These are phyloP conservation scores for Candida michaelii DNA, from an alignment of 805 yeast species.

Conservation along the genomic window DNA sequence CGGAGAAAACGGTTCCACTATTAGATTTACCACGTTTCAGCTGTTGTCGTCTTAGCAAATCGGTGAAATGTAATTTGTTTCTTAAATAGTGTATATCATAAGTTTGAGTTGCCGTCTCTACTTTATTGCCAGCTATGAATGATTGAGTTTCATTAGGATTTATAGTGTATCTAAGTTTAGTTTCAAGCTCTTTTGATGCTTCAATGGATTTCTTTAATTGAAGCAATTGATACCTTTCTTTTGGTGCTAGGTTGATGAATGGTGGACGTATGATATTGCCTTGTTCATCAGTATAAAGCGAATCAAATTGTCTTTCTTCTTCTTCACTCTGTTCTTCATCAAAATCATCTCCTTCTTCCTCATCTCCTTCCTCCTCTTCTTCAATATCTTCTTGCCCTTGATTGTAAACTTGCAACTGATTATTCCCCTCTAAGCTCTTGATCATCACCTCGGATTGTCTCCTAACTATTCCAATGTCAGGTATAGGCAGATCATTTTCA, in stretches of 20 bases:
- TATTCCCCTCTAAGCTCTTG: neutral
- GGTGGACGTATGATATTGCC: conserved; percentile 45
- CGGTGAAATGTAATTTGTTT: conserved; percentile 26
- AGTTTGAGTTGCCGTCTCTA: conserved; percentile 45
- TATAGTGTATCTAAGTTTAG: conserved; percentile 37
- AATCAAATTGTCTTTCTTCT: conserved; percentile 21
- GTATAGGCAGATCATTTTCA: conserved; percentile 16
- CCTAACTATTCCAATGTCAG: conserved; percentile 13
- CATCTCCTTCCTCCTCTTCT: conserved; percentile 29
- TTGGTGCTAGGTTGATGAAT: conserved; percentile 43
- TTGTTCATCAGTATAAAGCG: conserved; percentile 33
- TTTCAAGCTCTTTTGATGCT: conserved; percentile 33
- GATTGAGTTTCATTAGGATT: conserved; percentile 38
- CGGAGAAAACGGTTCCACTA: conserved; percentile 29
- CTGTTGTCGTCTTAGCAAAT: conserved; percentile 16
- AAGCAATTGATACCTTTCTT: conserved; percentile 41
- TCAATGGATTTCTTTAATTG: conserved; percentile 40
- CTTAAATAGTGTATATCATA: conserved; percentile 30
- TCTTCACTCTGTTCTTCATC: no score
- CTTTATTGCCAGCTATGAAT: conserved; percentile 21
- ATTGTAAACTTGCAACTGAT: conserved; percentile 3
- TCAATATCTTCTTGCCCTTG: conserved; percentile 37
- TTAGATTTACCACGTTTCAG: conserved; percentile 18
- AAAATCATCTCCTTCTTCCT: conserved; percentile 26
- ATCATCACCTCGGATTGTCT: conserved; percentile 14